phyloP scores from a whole-genome alignment of 2,329 filamentous ascomycete species.

The Chrysoporthe puriensis region DNA sequence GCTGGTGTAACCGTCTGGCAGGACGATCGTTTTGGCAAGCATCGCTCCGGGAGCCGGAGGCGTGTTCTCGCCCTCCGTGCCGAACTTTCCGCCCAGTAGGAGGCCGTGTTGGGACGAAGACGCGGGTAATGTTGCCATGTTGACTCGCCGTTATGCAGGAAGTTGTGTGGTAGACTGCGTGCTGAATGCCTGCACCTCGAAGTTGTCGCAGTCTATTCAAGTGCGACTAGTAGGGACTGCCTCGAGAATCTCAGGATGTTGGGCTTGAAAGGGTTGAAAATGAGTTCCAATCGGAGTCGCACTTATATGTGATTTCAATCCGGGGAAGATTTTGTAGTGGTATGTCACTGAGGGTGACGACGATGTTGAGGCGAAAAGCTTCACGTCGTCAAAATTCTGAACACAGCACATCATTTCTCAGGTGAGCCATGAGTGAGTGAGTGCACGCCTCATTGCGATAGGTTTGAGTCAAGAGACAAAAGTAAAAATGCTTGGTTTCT shows the following conservation, averaged over 20 bases:
- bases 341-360: too few relatives aligned
- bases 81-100: slow-evolving; percentile 6
- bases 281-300: too few relatives aligned
- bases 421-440: not conserved
- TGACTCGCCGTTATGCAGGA: not conserved
- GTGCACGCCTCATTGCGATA: not conserved
- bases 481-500: not conserved
- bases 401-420: too few relatives aligned
- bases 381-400: not conserved
- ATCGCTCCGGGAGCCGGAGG: slow-evolving; percentile 6
- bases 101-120: not conserved
- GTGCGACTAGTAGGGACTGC: too few relatives aligned
- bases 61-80: not conserved
- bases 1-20: slow-evolving; percentile 5
- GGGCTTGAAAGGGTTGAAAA: too few relatives aligned
- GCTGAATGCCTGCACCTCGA: too few relatives aligned
- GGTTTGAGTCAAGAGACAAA: not conserved
- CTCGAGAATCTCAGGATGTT: too few relatives aligned
- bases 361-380: not conserved
- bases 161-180: not conserved
- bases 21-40: not conserved
- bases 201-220: too few relatives aligned
- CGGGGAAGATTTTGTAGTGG: too few relatives aligned
- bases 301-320: too few relatives aligned
- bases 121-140: not conserved